Percentiles rank a stretch among this genome's conserved stretches.
These are phyloP conservation scores for Esteya vermicola DNA, from an alignment of 2,329 filamentous ascomycete genomes.

Conservation along the genomic window DNA sequence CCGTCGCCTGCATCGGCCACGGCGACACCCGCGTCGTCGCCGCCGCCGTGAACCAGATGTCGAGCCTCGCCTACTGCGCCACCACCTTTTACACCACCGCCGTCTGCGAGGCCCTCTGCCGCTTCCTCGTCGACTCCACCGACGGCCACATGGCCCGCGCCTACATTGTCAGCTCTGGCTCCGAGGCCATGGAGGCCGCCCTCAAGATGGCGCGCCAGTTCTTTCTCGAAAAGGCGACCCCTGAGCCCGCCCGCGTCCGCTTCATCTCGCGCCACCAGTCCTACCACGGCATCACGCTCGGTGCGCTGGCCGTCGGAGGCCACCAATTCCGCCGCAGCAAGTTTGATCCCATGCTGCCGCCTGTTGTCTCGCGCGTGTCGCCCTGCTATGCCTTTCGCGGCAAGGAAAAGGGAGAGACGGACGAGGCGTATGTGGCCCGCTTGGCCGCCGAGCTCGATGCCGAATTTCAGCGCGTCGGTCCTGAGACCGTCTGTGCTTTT, in stretches of 20 bases:
- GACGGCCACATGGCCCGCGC: conserved; percentile 22
- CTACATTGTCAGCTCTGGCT: conserved; percentile 28
- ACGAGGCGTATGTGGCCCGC: conserved; percentile 43
- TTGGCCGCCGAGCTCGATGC: conserved; percentile 51
- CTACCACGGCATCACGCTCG: conserved; percentile 61
- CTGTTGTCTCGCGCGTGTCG: conserved; percentile 45
- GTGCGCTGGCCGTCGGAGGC: conserved; percentile 49
- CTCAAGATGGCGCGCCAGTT: conserved; percentile 52
- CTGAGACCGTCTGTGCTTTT: conserved; percentile 55
- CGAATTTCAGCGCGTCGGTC: conserved; percentile 50
- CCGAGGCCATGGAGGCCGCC: conserved; percentile 51
- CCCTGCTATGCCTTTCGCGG: conserved; percentile 54
- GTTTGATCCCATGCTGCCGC: conserved; percentile 47
- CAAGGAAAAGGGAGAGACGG: conserved; percentile 33
- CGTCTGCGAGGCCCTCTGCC: conserved; percentile 24
- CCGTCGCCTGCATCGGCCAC: conserved; percentile 32
- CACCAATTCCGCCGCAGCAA: conserved; percentile 44
- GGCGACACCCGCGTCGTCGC: conserved; percentile 24
- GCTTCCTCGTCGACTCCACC: conserved; percentile 20
- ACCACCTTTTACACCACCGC: conserved; percentile 26
- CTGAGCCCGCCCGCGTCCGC: conserved; percentile 39
- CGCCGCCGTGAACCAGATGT: conserved; percentile 25
- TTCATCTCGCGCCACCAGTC: conserved; percentile 56
- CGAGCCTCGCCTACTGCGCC: conserved; percentile 26
- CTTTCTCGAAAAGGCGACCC: conserved; percentile 39